Conservation (phyloP, 2,329 filamentous ascomycete species). For the Bisporella sp. region DNA sequence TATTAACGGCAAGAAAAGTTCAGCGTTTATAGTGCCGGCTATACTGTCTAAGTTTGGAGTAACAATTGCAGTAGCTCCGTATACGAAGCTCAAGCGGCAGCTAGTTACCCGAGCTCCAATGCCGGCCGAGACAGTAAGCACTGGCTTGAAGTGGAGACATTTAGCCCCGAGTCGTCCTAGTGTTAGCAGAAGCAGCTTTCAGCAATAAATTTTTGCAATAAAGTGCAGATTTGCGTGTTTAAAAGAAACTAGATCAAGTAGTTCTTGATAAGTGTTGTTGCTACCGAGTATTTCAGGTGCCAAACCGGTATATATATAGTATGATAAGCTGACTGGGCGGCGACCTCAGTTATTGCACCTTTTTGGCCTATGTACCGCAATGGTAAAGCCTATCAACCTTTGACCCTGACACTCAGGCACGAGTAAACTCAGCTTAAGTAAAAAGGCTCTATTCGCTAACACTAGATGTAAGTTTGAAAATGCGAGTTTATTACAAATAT, state of each 20-base stretch:
- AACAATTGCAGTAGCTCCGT: conserved; percentile 5
- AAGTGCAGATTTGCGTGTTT: conserved; percentile 1
- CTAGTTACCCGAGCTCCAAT: not conserved
- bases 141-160: not conserved
- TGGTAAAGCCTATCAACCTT: no score
- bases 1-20: conserved; percentile 3
- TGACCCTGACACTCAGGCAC: no score
- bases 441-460: no score
- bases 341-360: no score
- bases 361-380: no score
- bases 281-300: not conserved
- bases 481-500: no score
- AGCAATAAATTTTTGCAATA: not conserved
- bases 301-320: no score
- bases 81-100: conserved; percentile 1
- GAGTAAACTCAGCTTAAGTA: no score
- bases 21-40: conserved; percentile 3
- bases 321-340: no score
- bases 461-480: no score
- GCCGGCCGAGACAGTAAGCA: not conserved
- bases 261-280: conserved; percentile 6
- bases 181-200: conserved; percentile 4
- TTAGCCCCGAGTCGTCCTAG: not conserved
- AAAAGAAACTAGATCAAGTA: conserved; percentile 1
- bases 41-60: conserved; percentile 1